Conservation (phyloP, 257 asterid species). For the Schizonepeta tenuifolia region DNA sequence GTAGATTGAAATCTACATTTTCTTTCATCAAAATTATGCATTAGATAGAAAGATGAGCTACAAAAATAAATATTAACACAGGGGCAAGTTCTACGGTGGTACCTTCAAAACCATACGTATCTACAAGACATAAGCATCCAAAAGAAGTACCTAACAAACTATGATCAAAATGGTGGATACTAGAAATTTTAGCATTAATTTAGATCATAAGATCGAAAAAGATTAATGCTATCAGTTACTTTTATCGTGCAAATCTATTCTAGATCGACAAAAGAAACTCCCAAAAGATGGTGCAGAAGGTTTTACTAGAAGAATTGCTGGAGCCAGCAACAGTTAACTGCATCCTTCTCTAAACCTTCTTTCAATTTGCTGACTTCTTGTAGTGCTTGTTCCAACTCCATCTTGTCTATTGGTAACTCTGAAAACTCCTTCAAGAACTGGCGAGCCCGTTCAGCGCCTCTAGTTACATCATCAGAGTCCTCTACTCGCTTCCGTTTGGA, state of each 20-base stretch:
- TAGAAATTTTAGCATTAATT: background rate
- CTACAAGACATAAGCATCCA: slow-evolving; percentile 24
- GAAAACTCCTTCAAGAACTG: slow-evolving; percentile 77
- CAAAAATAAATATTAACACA: background rate
- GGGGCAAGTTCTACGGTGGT: background rate
- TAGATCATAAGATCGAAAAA: slow-evolving; percentile 13
- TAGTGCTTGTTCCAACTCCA: slow-evolving; percentile 65
- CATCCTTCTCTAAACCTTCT: slow-evolving; percentile 73
- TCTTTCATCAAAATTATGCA: background rate
- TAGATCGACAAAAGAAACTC: slow-evolving; percentile 9
- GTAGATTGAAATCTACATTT: background rate
- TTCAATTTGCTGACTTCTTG: slow-evolving; percentile 55
- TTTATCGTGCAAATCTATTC: background rate
- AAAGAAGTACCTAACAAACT: slow-evolving; percentile 4
- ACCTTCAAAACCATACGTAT: slow-evolving; percentile 1
- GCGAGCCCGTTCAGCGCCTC: slow-evolving; percentile 75
- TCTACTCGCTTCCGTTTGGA: slow-evolving; percentile 69
- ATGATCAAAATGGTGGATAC: slow-evolving; percentile 24
- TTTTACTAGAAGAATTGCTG: slow-evolving; percentile 63
- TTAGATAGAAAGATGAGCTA: background rate
- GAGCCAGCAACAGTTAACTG: slow-evolving; percentile 67
- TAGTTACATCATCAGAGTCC: slow-evolving; percentile 61
- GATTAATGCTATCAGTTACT: slow-evolving; percentile 3
- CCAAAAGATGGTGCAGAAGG: slow-evolving; percentile 1
- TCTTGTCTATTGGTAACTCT: slow-evolving; percentile 74